Evolutionary conservation across 352 stramenopile species (phyloP), one percentile per base, ranked within the genome.

Genomic region (Detonula confervacea): DNA sequence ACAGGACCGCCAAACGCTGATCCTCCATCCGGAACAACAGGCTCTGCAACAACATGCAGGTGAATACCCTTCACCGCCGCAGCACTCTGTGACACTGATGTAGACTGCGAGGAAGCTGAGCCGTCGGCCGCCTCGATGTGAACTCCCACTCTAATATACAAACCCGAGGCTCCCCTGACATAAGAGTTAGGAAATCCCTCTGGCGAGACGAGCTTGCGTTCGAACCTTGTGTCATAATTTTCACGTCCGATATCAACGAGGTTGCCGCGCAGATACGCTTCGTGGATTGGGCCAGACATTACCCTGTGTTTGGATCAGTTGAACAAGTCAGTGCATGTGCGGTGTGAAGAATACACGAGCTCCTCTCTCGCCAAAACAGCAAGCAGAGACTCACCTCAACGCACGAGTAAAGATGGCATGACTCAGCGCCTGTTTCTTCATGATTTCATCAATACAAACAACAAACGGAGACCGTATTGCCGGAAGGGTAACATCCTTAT

Each of bases 181-280:
- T 84, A 94, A 16, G 85, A 92, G 79, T 94, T 94, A 1, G 88
- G 88, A 72, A 92, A 93, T 22, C 86, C 86, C 71, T 92, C 88
- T 27, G 86, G 84, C 14, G 85, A 70, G 37, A 91, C 78, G 39
- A 88, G 78, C 18, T 79, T 76, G 18, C 73, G 35, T 30, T 84
- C 60, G 18, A 71, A 82, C 18, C 78, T 39, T 52, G 24, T 69
- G 46, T 91, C 78, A 35, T 54, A 61, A 8, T 84, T 79, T 18
- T 88, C 68, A 47, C 80, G 74, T 68, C 84, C 84, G 29, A 91
- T 87, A 68, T 93, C 88, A 56, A 93, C 80, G 56, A 92, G 67
- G 42, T 73, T 86, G 33, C 87, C 88, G 37, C 84, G 59, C 3
- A 93, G 62, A 60, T 92, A 83, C 35, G 80, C 49, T 69, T 93